Evolutionary conservation across 2,329 filamentous ascomycete species (phyloP).

Genomic region (Pleurostoma richardsiae): DNA sequence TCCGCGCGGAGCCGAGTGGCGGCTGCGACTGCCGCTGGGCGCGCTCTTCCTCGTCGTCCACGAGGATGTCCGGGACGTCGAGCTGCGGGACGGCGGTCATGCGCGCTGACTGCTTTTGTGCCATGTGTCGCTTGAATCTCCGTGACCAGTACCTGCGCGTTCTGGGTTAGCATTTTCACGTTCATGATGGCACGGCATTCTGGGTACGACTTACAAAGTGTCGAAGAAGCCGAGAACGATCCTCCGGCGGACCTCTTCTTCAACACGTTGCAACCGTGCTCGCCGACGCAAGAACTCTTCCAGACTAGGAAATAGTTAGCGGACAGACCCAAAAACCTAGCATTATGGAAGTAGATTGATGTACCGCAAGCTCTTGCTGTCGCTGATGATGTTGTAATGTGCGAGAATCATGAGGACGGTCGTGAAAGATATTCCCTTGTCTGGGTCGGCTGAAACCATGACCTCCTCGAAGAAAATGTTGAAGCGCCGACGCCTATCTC

Average conservation of each 20-base stretch:
- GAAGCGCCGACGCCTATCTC: constrained; percentile 70
- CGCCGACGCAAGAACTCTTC: constrained; percentile 92
- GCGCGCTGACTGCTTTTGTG: constrained; percentile 67
- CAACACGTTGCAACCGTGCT: constrained; percentile 84
- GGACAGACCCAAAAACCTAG: neutral
- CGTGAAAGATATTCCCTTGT: constrained; percentile 86
- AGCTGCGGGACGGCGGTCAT: constrained; percentile 77
- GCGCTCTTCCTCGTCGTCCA: constrained; percentile 68
- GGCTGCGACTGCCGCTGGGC: constrained; percentile 13
- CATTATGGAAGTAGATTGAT: constrained; percentile 14
- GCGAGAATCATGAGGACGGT: constrained; percentile 91
- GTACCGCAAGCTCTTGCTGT: constrained; percentile 87
- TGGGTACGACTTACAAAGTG: constrained; percentile 56
- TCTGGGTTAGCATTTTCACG: neutral
- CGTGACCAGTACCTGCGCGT: constrained; percentile 68
- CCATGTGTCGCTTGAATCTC: constrained; percentile 70
- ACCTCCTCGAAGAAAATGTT: constrained; percentile 98
- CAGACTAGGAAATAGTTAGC: constrained; percentile 49
- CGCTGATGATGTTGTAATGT: constrained; percentile 97
- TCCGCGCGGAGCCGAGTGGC: constrained; percentile 6
- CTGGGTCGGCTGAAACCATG: constrained; percentile 84
- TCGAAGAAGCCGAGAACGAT: constrained; percentile 95
- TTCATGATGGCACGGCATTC: constrained; percentile 10
- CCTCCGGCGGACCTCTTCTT: constrained; percentile 87
- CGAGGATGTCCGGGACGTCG: constrained; percentile 82